Evolutionary conservation across 345 rosid species (phyloP).

Genomic region (Rhizophora apiculata): DNA sequence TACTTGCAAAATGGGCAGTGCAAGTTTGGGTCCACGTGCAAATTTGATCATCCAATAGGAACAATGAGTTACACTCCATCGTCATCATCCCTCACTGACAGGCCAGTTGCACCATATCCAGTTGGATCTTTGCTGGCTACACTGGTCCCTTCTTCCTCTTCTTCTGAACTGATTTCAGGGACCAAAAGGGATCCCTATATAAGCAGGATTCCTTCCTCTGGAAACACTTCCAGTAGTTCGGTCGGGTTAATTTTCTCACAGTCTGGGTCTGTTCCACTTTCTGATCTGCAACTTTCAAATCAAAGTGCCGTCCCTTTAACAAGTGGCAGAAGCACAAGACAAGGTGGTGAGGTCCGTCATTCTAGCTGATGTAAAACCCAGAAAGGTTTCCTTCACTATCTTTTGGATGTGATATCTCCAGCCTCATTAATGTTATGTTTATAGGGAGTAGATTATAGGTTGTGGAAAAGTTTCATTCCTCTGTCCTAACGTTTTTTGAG

Average conservation of each 20-base stretch:
- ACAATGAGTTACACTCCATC: constrained; percentile 24
- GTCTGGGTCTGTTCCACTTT: constrained; percentile 53
- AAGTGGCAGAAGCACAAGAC: constrained; percentile 65
- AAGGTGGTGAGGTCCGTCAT: constrained; percentile 63
- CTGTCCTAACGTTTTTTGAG: constrained; percentile 16
- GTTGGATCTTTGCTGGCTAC: constrained; percentile 25
- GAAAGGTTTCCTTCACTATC: constrained; percentile 16
- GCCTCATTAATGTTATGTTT: constrained; percentile 21
- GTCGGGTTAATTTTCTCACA: constrained; percentile 71
- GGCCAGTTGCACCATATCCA: constrained; percentile 25
- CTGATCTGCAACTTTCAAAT: constrained; percentile 69
- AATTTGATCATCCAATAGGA: constrained; percentile 30
- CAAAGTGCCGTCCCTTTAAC: constrained; percentile 63
- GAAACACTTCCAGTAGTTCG: constrained; percentile 57
- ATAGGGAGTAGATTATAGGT: constrained; percentile 35
- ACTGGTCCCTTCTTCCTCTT: constrained; percentile 20
- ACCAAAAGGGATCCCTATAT: constrained; percentile 15
- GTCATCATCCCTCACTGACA: constrained; percentile 19
- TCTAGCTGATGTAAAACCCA: constrained; percentile 44
- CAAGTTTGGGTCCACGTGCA: constrained; percentile 31
- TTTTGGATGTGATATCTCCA: constrained; percentile 19
- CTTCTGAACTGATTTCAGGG: constrained; percentile 22
- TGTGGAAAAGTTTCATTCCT: constrained; percentile 29
- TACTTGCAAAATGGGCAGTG: constrained; percentile 29
- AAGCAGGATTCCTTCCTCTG: constrained; percentile 33